Conservation (phyloP, 164 flowering plant genomes). For the Tetracentron sinense region DNA sequence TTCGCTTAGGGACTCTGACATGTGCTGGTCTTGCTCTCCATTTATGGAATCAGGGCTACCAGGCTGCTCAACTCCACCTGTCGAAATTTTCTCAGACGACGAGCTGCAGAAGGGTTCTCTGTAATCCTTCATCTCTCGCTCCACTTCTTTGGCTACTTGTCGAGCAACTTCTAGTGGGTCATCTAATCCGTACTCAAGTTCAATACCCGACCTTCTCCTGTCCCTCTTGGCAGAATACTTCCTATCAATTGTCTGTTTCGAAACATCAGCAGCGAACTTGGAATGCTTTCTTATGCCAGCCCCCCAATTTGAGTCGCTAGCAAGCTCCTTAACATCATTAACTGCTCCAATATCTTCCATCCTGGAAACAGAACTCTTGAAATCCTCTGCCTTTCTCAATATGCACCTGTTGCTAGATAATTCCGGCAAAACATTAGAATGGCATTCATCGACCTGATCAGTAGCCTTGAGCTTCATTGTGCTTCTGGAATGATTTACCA, state of each 20-base stretch:
- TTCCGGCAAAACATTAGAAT: slow-evolving; percentile 18
- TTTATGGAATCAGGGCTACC: slow-evolving; percentile 52
- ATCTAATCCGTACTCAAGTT: slow-evolving; percentile 63
- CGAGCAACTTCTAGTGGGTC: slow-evolving; percentile 87
- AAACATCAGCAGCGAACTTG: slow-evolving; percentile 19
- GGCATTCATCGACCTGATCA: slow-evolving; percentile 22
- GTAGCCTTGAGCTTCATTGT: slow-evolving; percentile 4
- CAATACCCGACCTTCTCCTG: slow-evolving; percentile 44
- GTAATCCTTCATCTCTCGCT: slow-evolving; percentile 53
- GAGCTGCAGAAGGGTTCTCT: slow-evolving; percentile 54
- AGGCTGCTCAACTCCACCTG: slow-evolving; percentile 36
- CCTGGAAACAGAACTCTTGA: slow-evolving; percentile 21
- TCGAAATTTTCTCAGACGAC: slow-evolving; percentile 48
- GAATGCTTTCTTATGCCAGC: slow-evolving; percentile 17
- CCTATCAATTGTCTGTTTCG: slow-evolving; percentile 18
- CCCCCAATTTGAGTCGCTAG: slow-evolving; percentile 17
- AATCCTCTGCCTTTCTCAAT: slow-evolving; percentile 22
- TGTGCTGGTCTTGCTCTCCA: slow-evolving; percentile 28
- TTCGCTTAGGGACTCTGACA: slow-evolving; percentile 26
- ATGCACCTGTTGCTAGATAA: slow-evolving; percentile 16
- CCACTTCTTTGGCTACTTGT: slow-evolving; percentile 76
- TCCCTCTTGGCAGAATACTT: slow-evolving; percentile 21
- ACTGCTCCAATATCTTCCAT: slow-evolving; percentile 24
- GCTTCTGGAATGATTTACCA: slow-evolving; percentile 16
- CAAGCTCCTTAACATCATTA: slow-evolving; percentile 21